A percentile compares a stretch with the other conserved stretches of the same genome.
These are phyloP conservation scores for Penicillium palitans DNA, from an alignment of 2,329 filamentous ascomycete species.

Conservation along the genomic window DNA sequence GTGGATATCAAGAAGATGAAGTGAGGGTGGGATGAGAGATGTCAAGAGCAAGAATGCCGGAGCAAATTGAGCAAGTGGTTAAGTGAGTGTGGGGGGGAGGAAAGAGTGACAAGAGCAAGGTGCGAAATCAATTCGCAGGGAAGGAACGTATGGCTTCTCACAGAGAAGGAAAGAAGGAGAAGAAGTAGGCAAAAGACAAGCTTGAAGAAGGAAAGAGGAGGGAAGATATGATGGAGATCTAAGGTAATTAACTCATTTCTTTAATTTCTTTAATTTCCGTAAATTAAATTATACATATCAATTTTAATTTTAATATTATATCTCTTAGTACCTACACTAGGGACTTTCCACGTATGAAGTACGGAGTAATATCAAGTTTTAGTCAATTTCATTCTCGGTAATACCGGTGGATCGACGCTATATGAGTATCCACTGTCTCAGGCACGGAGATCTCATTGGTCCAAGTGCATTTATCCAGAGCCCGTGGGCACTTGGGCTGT, in stretches of 20 bases:
- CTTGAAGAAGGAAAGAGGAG: constrained; percentile 19
- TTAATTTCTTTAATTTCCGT: background rate
- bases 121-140: constrained; percentile 43
- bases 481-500: background rate
- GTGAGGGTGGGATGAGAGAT: constrained; percentile 9
- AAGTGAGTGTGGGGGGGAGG: constrained; percentile 1
- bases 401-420: constrained; percentile 7
- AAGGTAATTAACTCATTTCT: constrained; percentile 6
- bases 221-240: constrained; percentile 7
- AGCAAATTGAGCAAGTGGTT: background rate
- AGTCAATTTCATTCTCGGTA: background rate
- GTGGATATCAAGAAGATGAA: constrained; percentile 8
- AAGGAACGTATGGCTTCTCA: constrained; percentile 18
- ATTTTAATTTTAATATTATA: background rate
- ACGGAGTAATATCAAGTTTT: background rate
- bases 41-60: background rate
- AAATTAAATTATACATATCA: constrained; percentile 4
- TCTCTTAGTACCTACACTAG: background rate
- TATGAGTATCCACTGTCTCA: constrained; percentile 2
- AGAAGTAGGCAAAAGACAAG: constrained; percentile 8
- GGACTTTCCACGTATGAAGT: too few species aligned
- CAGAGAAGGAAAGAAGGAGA: constrained; percentile 7
- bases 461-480: background rate
- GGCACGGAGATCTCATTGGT: constrained; percentile 1
- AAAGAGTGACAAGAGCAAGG: constrained; percentile 10